Evolutionary conservation across 768 basidiomycete genomes (phyloP).

Genomic region (Cyclocybe aegerita): DNA sequence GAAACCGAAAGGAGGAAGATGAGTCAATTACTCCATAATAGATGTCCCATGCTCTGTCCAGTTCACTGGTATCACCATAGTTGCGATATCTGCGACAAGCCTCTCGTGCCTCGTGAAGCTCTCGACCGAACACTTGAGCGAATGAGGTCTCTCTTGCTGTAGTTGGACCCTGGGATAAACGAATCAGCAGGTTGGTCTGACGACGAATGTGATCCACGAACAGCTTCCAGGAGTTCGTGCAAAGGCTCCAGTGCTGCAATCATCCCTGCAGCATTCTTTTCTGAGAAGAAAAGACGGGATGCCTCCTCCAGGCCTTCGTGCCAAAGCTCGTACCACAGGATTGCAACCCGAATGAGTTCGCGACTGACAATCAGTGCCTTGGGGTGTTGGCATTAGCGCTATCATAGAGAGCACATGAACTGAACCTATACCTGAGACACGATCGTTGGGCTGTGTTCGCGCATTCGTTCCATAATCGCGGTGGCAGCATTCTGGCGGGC

Average conservation of each 20-base stretch:
- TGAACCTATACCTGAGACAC: conserved; percentile 71
- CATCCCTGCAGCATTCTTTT: conserved; percentile 97
- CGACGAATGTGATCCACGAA: conserved; percentile 30
- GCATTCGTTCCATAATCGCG: conserved; percentile 89
- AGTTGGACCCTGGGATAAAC: conserved; percentile 70
- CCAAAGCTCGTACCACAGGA: conserved; percentile 99
- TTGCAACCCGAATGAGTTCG: conserved; percentile 95
- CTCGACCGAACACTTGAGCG: conserved; percentile 89
- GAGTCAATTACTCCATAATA: conserved; percentile 79
- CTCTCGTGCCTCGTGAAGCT: conserved; percentile 89
- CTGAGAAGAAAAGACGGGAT: conserved; percentile 93
- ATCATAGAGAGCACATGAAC: background rate
- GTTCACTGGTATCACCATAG: conserved; percentile 83
- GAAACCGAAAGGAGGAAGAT: background rate
- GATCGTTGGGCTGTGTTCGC: conserved; percentile 83
- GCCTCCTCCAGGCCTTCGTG: conserved; percentile 98
- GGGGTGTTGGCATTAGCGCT: conserved; percentile 1
- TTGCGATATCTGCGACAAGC: conserved; percentile 84
- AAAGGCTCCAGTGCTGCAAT: conserved; percentile 89
- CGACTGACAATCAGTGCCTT: conserved; percentile 87
- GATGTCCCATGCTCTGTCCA: conserved; percentile 99
- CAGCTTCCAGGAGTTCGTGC: conserved; percentile 89
- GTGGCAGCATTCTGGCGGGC: conserved; percentile 81
- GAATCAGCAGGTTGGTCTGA: conserved; percentile 1
- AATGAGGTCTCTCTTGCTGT: conserved; percentile 96